These are phyloP conservation scores for Hericium coralloides DNA, from an alignment of 768 basidiomycete genomes.

Conservation along the genomic window DNA sequence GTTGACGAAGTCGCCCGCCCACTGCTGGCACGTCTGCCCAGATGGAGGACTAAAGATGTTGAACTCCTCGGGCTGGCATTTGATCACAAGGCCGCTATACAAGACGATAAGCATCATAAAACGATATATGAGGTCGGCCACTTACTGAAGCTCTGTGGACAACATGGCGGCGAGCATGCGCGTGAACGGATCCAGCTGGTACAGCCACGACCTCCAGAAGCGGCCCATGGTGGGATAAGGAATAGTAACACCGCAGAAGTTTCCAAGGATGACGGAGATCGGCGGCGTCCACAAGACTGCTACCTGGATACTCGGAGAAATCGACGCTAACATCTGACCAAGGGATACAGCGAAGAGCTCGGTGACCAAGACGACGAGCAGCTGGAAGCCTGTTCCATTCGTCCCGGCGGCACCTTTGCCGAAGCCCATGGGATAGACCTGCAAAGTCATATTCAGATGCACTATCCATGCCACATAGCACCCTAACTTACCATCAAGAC, in stretches of 20 bases:
- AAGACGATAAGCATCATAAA: background rate
- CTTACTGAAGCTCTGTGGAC: constrained; percentile 65
- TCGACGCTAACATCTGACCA: constrained; percentile 64
- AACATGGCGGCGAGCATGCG: constrained; percentile 70
- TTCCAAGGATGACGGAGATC: constrained; percentile 49
- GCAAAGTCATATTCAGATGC: background rate
- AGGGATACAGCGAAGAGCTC: constrained; percentile 67
- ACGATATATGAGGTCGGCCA: constrained; percentile 1
- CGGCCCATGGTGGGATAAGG: constrained; percentile 54
- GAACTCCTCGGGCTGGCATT: constrained; percentile 63
- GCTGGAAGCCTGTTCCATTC: constrained; percentile 64
- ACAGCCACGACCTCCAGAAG: constrained; percentile 79
- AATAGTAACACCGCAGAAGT: constrained; percentile 79
- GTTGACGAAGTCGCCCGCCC: constrained; percentile 60
- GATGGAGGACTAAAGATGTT: constrained; percentile 61
- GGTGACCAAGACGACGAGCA: constrained; percentile 63
- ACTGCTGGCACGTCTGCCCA: constrained; percentile 63
- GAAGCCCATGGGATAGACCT: constrained; percentile 60
- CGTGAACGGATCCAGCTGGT: constrained; percentile 64
- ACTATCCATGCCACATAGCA: background rate
- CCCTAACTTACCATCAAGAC: constrained; percentile 44
- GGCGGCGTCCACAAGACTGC: constrained; percentile 79
- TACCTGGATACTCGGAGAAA: constrained; percentile 62
- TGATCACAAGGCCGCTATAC: constrained; percentile 51
- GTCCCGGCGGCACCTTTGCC: constrained; percentile 54